phyloP scores from a whole-genome alignment of 78 protist genomes.

The Thecamonas trahens region DNA sequence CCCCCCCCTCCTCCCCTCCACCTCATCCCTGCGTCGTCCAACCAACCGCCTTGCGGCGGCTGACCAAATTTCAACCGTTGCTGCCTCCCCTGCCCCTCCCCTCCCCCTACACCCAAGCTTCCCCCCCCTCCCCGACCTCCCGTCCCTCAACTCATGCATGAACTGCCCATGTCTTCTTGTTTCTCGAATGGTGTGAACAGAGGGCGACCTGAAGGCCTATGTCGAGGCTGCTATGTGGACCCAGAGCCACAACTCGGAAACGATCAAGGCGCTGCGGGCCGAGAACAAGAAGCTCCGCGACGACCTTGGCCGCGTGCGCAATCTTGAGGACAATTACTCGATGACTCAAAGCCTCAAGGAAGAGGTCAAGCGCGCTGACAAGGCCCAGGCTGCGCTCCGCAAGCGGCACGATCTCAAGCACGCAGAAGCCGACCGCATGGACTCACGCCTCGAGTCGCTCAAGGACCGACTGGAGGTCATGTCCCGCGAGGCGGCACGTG shows the following conservation, averaged over 20 bases:
- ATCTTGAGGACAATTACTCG: too few species aligned
- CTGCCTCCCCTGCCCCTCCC: too few species aligned
- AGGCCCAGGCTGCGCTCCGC: neutral
- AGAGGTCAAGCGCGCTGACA: neutral
- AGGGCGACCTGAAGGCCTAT: slow-evolving; percentile 51
- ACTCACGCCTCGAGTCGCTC: neutral
- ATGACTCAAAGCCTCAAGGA: neutral
- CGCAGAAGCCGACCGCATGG: neutral
- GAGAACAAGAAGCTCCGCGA: slow-evolving; percentile 22
- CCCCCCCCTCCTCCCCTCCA: too few species aligned
- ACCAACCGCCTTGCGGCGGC: too few species aligned
- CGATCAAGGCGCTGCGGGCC: slow-evolving; percentile 7
- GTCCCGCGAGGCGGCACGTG: neutral
- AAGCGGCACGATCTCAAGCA: neutral
- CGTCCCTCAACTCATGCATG: too few species aligned
- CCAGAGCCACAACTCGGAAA: slow-evolving; percentile 27
- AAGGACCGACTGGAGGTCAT: neutral
- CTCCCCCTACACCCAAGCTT: too few species aligned
- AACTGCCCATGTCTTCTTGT: too few species aligned
- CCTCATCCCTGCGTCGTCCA: too few species aligned
- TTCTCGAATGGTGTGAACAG: too few species aligned
- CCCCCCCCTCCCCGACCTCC: too few species aligned
- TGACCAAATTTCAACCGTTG: too few species aligned
- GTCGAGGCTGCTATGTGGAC: slow-evolving; percentile 42
- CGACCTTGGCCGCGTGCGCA: neutral